Conservation (phyloP, 2,329 filamentous ascomycete species). For the Aspergillus viridinutans region DNA sequence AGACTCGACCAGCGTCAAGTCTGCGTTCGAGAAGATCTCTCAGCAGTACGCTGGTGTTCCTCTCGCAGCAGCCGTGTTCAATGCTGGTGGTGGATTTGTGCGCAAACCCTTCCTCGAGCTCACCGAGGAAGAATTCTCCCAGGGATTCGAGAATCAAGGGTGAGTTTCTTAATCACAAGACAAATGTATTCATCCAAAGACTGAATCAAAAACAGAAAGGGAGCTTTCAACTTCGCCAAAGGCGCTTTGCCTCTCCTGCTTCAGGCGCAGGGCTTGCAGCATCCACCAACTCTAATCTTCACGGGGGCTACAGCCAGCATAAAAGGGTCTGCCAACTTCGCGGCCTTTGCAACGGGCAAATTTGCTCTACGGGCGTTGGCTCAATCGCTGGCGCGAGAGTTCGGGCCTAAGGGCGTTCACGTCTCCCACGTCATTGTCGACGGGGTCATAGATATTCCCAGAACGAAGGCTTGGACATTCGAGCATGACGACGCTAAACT, state of each 20-base stretch:
- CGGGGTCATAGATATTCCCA: conserved; percentile 76
- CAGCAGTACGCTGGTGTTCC: conserved; percentile 47
- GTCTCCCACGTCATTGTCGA: conserved; percentile 80
- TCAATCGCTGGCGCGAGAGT: conserved; percentile 76
- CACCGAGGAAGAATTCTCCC: conserved; percentile 54
- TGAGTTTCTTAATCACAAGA: conserved; percentile 26
- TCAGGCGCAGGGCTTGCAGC: conserved; percentile 49
- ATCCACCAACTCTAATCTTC: conserved; percentile 77
- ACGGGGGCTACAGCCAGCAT: conserved; percentile 81
- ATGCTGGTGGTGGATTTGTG: conserved; percentile 54
- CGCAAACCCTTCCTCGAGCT: conserved; percentile 60
- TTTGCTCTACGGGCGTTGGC: conserved; percentile 71
- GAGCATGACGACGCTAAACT: conserved; percentile 64
- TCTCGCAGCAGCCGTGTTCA: conserved; percentile 56
- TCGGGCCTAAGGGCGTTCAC: conserved; percentile 78
- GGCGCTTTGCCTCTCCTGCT: conserved; percentile 66
- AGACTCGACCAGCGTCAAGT: conserved; percentile 48
- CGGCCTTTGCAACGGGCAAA: conserved; percentile 72
- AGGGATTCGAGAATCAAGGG: conserved; percentile 49
- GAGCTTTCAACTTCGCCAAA: conserved; percentile 74
- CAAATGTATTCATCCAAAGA: not conserved
- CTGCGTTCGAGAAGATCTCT: conserved; percentile 52
- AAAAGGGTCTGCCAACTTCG: conserved; percentile 65
- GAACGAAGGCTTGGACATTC: conserved; percentile 59
- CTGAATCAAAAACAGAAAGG: conserved; percentile 35